Percentiles rank a stretch among this genome's conserved stretches.
phyloP scores from a whole-genome alignment of 768 basidiomycete genomes.

The Tricholoma bakamatsutake region DNA sequence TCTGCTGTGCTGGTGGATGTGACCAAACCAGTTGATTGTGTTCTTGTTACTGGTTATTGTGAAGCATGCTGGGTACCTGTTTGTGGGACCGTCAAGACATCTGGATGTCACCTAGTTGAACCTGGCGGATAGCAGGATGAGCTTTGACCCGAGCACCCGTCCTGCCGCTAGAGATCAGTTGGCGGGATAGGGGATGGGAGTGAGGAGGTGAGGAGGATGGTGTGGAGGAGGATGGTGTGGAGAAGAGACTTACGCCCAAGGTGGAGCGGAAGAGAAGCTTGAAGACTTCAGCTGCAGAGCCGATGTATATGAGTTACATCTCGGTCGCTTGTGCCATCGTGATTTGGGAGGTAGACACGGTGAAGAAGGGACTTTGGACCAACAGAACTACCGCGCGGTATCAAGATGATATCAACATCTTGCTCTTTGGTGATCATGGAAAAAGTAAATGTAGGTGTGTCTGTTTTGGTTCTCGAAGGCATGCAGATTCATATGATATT shows the following conservation, averaged over 20 bases:
- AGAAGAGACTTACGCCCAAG: slow-evolving; percentile 38
- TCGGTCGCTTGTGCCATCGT: slow-evolving; percentile 85
- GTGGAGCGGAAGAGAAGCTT: slow-evolving; percentile 79
- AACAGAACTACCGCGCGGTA: slow-evolving; percentile 93
- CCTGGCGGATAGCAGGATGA: slow-evolving; percentile 67
- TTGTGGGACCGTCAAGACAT: slow-evolving; percentile 97
- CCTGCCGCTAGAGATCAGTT: slow-evolving; percentile 59
- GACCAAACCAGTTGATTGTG: too few relatives aligned
- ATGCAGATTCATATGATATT: slow-evolving; percentile 1
- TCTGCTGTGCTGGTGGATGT: too few relatives aligned
- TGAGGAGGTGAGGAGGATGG: slow-evolving; percentile 62
- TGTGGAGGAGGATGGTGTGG: slow-evolving; percentile 41
- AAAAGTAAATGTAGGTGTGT: slow-evolving; percentile 84
- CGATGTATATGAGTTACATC: slow-evolving; percentile 86
- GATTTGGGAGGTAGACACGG: slow-evolving; percentile 99
- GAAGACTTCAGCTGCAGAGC: slow-evolving; percentile 63
- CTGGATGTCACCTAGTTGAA: slow-evolving; percentile 92
- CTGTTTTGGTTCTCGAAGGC: not conserved
- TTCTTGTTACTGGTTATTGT: too few relatives aligned
- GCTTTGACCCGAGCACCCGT: slow-evolving; percentile 75
- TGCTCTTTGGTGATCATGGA: slow-evolving; percentile 97
- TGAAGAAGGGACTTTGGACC: slow-evolving; percentile 97
- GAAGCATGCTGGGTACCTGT: too few relatives aligned
- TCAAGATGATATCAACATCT: slow-evolving; percentile 95
- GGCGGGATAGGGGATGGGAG: slow-evolving; percentile 66